Conservation (phyloP, 2,329 filamentous ascomycete genomes). For the Pleomassaria siparia region DNA sequence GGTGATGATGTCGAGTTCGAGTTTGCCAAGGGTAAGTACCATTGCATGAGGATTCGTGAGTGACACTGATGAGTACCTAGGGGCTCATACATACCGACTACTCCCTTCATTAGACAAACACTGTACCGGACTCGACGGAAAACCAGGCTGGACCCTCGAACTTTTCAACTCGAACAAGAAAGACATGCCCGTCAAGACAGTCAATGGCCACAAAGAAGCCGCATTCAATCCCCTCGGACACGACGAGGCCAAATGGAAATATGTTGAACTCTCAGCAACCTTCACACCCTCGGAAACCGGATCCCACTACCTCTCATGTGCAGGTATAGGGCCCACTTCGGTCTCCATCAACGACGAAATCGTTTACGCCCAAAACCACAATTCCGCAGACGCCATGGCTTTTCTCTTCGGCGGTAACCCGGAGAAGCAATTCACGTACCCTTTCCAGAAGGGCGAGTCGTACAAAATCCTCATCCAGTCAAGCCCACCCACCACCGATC, state of each 20-base stretch:
- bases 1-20: slow-evolving; percentile 33
- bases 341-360: slow-evolving; percentile 30
- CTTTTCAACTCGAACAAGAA: slow-evolving; percentile 28
- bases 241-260: slow-evolving; percentile 24
- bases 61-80: slow-evolving; percentile 5
- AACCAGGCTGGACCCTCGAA: slow-evolving; percentile 35
- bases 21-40: slow-evolving; percentile 27
- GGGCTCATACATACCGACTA: slow-evolving; percentile 38
- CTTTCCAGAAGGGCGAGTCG: slow-evolving; percentile 60
- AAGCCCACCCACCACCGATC: slow-evolving; percentile 55
- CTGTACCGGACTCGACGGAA: slow-evolving; percentile 30
- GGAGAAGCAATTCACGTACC: slow-evolving; percentile 62
- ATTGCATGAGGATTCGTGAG: neutral
- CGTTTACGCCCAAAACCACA: slow-evolving; percentile 44
- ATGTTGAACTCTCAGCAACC: slow-evolving; percentile 24
- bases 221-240: slow-evolving; percentile 28
- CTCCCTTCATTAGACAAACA: slow-evolving; percentile 30
- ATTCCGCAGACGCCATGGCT: slow-evolving; percentile 60
- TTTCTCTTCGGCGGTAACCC: slow-evolving; percentile 67
- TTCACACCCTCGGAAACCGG: slow-evolving; percentile 29
- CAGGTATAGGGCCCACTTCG: slow-evolving; percentile 35
- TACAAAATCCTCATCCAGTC: slow-evolving; percentile 63
- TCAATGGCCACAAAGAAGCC: slow-evolving; percentile 26
- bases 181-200: slow-evolving; percentile 25
- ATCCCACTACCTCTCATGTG: slow-evolving; percentile 36